Evolutionary conservation across 768 basidiomycete genomes (phyloP).

Genomic region (Termitomyces sp.): DNA sequence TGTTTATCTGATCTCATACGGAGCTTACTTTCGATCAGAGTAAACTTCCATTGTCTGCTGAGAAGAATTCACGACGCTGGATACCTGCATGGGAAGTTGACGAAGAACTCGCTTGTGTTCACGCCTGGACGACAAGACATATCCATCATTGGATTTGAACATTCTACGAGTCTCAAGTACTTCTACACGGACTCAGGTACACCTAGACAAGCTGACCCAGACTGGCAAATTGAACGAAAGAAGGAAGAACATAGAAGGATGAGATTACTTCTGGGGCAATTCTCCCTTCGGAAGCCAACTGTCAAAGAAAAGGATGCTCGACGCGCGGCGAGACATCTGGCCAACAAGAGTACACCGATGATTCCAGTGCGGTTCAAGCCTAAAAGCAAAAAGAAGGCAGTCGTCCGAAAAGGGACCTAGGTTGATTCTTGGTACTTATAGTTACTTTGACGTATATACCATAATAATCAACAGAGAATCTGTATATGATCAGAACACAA

Average conservation of each 20-base stretch:
- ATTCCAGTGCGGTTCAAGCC: neutral
- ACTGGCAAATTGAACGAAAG: neutral
- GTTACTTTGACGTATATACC: neutral
- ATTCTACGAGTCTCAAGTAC: neutral
- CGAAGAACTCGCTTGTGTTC: conserved; percentile 1
- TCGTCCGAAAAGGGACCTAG: neutral
- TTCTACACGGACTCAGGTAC: neutral
- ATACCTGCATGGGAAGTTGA: conserved; percentile 5
- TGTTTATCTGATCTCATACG: neutral
- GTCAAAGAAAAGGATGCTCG: neutral
- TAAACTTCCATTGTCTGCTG: neutral
- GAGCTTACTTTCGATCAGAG: neutral
- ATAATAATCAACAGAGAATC: too few relatives aligned
- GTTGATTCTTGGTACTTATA: neutral
- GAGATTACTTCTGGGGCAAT: neutral
- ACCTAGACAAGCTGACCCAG: neutral
- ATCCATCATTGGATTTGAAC: conserved; percentile 4
- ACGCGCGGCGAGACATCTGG: neutral
- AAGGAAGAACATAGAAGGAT: neutral
- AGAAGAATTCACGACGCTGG: neutral
- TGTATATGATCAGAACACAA: too few relatives aligned
- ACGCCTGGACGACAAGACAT: neutral
- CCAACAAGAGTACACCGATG: neutral
- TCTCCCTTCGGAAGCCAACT: neutral
- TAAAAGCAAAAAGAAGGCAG: neutral